Evolutionary conservation across 495 filamentous ascomycete genomes (phyloP), one percentile per base, ranked within the genome.

Genomic region (Penicillium macrosclerotiorum): DNA sequence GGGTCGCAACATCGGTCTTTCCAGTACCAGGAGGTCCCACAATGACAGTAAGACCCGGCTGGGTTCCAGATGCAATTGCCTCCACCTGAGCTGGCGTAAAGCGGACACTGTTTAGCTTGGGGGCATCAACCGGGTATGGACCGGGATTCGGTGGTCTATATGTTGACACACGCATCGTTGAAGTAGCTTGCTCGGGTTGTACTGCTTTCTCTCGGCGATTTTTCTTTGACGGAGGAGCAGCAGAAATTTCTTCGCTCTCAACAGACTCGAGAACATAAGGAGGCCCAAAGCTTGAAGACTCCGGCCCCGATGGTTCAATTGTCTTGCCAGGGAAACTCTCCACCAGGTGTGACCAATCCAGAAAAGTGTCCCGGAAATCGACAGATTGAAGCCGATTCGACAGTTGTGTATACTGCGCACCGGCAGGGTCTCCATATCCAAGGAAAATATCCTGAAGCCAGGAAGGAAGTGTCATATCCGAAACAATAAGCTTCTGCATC

Each of bases 381-480:
- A 97, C 68, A 30, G 79, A 83, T 49, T 78, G 76, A 30, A 95
- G 75, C 33, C 80, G 78, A 63, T 90, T 95, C 2, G 89, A 67
- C 8, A 98, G 74, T 36, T 89, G 82, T 18, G 85, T 87, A 61
- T 95, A 96, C 16, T 85, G 85, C 13, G 93, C 93, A 36, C 85
- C 81, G 17, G 88, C 79, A 26, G 93, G 92, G 65, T 97, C 90
- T 18, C 94, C 93, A 69, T 92, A 96, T 5, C 93, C 93, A 12
- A 99, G 77, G 69, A 99, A 97, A 5, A 96, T 91, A 42, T 97
- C 93, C 56, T 95, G 89, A 23, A 99, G 72, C 93, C 93, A 99
- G 9, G 85, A 78, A 3, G 94, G 90, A 30, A 96, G 78, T 6
- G 88, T 83, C 18, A 94, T 82, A 48, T 95, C 87, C 2, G 90